These are phyloP conservation scores for Cordyceps farinosa DNA, from an alignment of 2,329 filamentous ascomycete genomes.

Conservation along the genomic window DNA sequence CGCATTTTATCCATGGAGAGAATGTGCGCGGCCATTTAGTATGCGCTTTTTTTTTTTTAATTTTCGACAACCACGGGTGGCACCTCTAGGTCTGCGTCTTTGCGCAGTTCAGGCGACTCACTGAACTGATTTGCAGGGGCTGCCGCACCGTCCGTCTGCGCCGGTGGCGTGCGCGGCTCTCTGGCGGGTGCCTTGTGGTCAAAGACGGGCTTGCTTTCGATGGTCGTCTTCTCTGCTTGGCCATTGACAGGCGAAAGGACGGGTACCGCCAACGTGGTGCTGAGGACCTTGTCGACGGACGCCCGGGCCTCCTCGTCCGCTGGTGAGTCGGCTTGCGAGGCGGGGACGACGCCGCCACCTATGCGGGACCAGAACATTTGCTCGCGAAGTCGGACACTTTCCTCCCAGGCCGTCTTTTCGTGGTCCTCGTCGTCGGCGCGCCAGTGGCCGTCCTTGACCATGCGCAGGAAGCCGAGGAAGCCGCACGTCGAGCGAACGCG, in stretches of 20 bases:
- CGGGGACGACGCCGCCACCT: conserved; percentile 83
- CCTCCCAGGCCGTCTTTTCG: conserved; percentile 89
- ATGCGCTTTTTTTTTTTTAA: background rate
- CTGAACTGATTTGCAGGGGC: background rate
- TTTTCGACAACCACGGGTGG: conserved; percentile 8
- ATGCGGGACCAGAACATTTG: conserved; percentile 97
- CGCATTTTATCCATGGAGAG: background rate
- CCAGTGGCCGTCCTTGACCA: conserved; percentile 91
- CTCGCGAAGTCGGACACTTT: conserved; percentile 83
- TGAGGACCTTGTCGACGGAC: background rate
- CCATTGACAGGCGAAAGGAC: background rate
- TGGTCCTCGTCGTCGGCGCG: conserved; percentile 77
- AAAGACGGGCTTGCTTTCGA: background rate
- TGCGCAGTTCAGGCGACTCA: conserved; percentile 5
- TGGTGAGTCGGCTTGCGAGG: conserved; percentile 30
- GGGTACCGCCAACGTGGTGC: conserved; percentile 4
- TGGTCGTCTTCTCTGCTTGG: background rate
- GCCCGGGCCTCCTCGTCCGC: background rate
- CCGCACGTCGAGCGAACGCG: conserved; percentile 87
- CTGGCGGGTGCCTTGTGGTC: conserved; percentile 14
- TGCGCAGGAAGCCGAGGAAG: conserved; percentile 84
- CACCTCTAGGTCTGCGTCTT: background rate
- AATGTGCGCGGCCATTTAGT: too few relatives aligned
- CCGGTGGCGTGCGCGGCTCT: conserved; percentile 13
- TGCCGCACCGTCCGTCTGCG: conserved; percentile 3